Evolutionary conservation across 176 grass and related monocot species (phyloP).

Genomic region (Triticum urartu): DNA sequence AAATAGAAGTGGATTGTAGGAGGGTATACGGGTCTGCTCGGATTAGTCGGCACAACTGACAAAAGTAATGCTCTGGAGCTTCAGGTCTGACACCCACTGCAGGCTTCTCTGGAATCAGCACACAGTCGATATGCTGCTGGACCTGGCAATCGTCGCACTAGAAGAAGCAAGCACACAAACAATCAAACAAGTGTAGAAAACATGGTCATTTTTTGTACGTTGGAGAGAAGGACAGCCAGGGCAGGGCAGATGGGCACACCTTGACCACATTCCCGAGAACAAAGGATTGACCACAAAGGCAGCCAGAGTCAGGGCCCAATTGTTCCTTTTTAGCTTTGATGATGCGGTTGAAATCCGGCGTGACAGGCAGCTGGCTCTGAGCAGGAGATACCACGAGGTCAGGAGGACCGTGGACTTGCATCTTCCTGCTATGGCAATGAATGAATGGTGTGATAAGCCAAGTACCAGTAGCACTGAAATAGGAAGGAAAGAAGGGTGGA

Average conservation of each 20-base stretch:
- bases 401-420: constrained; percentile 49
- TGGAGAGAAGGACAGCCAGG: no score
- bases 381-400: constrained; percentile 33
- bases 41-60: constrained; percentile 57
- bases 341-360: constrained; percentile 33
- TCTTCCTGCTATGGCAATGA: constrained; percentile 41
- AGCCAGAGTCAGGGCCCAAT: constrained; percentile 15
- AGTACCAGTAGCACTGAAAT: neutral
- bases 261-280: constrained; percentile 38
- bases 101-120: constrained; percentile 55
- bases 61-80: constrained; percentile 42
- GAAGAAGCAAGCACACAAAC: neutral
- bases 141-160: constrained; percentile 57
- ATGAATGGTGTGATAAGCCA: neutral
- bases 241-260: neutral
- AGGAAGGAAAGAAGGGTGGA: neutral
- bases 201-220: neutral
- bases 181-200: neutral
- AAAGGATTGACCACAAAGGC: constrained; percentile 43
- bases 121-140: constrained; percentile 58
- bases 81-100: constrained; percentile 35
- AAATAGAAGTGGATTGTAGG: neutral
- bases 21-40: constrained; percentile 59
- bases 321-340: constrained; percentile 49
- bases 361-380: constrained; percentile 22